Evolutionary conservation across 2,329 filamentous ascomycete species (phyloP), one percentile per base, ranked within the genome.

Genomic region (Pestalotiopsis sp.): DNA sequence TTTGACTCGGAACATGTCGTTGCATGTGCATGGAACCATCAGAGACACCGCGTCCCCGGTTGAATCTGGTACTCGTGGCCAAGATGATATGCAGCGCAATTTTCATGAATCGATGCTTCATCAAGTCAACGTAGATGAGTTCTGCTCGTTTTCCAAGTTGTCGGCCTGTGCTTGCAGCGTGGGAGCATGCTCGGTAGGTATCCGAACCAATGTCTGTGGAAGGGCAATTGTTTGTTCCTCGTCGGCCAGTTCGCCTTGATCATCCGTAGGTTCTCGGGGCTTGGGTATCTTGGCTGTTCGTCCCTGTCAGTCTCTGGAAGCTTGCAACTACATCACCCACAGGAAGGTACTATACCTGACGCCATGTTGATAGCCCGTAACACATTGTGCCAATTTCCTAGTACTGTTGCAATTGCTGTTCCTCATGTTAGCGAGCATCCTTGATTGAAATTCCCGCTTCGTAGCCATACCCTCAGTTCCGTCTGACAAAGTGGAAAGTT

Each of bases 311-410:
- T 65, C 72, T 27, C 57, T 59, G 75, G 68, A 68, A 69, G 63
- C 72, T 68, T 65, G 12, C 27, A 3, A 17, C 23, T 27, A 6
- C 9, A 25, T 31, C 6, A n/a, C 3, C 12, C 57, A 23, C 6
- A 59, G 31, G 25, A 36, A 31, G 31, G 41, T 23, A 69, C 49
- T 89, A 76, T 85, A 95, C 93, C 87, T 70, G 92, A 95, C 70
- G 93, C 93, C 92, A 96, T 95, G 76, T 92, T 92, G 76, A 97
- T 95, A 57, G 93, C 93, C 72, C 92, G 87, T 70, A 97, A 85
- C 72, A 97, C 93, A 74, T 93, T 95, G 79, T 95, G 92, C 93
- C 93, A 97, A 79, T 96, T 97, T 66, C 91, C 89, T 78, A 97
- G 84, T 25, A 97, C 93, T n/a, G 91, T 88, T 52, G 93, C 93